Percentiles rank a stretch among this genome's conserved stretches.
phyloP scores from a whole-genome alignment of 1,284 basidiomycete species.

The Ustilago lituana region DNA sequence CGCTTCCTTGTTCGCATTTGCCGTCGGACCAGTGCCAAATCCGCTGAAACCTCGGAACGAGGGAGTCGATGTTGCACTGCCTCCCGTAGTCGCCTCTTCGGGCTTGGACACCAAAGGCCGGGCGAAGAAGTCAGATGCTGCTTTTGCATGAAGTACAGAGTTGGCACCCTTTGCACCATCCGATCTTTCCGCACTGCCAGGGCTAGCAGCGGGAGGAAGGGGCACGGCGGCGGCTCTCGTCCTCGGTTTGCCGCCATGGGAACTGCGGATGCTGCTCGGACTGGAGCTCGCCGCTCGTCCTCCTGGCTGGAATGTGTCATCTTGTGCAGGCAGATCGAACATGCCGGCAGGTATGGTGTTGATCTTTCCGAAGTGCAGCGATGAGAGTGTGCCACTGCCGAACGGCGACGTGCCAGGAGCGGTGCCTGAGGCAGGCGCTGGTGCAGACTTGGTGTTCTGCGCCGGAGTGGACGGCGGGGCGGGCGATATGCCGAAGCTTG shows the following conservation, averaged over 20 bases:
- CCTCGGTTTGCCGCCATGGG: slow-evolving; percentile 25
- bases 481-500: slow-evolving; percentile 8
- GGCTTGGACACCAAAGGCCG: slow-evolving; percentile 14
- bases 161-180: not conserved
- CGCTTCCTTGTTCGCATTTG: slow-evolving; percentile 7
- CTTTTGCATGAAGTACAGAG: slow-evolving; percentile 5
- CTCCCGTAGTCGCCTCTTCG: slow-evolving; percentile 3
- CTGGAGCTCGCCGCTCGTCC: slow-evolving; percentile 32
- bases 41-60: slow-evolving; percentile 30
- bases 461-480: slow-evolving; percentile 2
- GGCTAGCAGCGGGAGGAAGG: slow-evolving; percentile 12
- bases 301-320: slow-evolving; percentile 44
- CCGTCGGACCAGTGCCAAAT: slow-evolving; percentile 16
- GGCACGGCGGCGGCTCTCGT: slow-evolving; percentile 21
- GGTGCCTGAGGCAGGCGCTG: slow-evolving; percentile 3
- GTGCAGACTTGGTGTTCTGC: slow-evolving; percentile 3
- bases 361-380: slow-evolving; percentile 33
- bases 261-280: slow-evolving; percentile 20
- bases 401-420: slow-evolving; percentile 15
- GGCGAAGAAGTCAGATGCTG: slow-evolving; percentile 37
- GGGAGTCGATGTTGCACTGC: not conserved
- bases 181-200: slow-evolving; percentile 4
- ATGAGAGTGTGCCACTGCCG: slow-evolving; percentile 15
- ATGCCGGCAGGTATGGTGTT: slow-evolving; percentile 27
- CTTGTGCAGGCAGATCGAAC: slow-evolving; percentile 35